These are phyloP conservation scores for Prunus mira DNA, from an alignment of 306 rosid species.

Conservation along the genomic window DNA sequence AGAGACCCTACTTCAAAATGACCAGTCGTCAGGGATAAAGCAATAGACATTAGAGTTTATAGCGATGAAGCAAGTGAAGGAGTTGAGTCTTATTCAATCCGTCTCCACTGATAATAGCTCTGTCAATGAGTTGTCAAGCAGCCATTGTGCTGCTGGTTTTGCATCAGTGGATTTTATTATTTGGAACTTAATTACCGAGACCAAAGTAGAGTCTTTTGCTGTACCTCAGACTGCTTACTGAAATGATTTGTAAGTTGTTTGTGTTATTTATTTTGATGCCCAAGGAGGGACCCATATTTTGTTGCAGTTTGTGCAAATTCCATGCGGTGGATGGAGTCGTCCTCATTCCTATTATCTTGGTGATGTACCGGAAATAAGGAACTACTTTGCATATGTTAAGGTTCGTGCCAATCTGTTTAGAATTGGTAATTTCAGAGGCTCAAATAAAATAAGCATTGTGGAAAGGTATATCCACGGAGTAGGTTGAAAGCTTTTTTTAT, in stretches of 20 bases:
- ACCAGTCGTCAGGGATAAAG: too few relatives aligned
- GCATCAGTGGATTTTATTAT: slow-evolving; percentile 78
- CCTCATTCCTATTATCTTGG: slow-evolving; percentile 88
- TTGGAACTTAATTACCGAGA: slow-evolving; percentile 74
- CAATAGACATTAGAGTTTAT: slow-evolving; percentile 56
- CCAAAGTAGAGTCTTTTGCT: slow-evolving; percentile 53
- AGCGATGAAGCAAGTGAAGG: slow-evolving; percentile 95
- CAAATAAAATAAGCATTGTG: not conserved
- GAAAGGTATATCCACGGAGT: not conserved
- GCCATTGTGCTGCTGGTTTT: slow-evolving; percentile 81
- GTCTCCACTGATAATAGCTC: slow-evolving; percentile 41
- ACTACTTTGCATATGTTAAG: slow-evolving; percentile 91
- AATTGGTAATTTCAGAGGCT: not conserved
- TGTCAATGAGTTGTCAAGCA: slow-evolving; percentile 30
- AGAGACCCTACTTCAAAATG: too few relatives aligned
- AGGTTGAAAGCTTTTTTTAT: not conserved
- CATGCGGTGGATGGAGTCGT: slow-evolving; percentile 99
- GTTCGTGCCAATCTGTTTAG: slow-evolving; percentile 34
- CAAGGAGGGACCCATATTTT: slow-evolving; percentile 11
- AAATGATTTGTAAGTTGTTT: not conserved
- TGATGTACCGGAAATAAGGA: slow-evolving; percentile 71
- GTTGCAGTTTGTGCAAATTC: slow-evolving; percentile 68
- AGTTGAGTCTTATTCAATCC: slow-evolving; percentile 68
- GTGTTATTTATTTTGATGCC: slow-evolving; percentile 13
- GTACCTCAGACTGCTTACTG: slow-evolving; percentile 4